Percentiles rank a stretch among this genome's conserved stretches.
Evolutionary conservation across 257 asterid genomes (phyloP).

Genomic region (Nicotiana undulata): DNA sequence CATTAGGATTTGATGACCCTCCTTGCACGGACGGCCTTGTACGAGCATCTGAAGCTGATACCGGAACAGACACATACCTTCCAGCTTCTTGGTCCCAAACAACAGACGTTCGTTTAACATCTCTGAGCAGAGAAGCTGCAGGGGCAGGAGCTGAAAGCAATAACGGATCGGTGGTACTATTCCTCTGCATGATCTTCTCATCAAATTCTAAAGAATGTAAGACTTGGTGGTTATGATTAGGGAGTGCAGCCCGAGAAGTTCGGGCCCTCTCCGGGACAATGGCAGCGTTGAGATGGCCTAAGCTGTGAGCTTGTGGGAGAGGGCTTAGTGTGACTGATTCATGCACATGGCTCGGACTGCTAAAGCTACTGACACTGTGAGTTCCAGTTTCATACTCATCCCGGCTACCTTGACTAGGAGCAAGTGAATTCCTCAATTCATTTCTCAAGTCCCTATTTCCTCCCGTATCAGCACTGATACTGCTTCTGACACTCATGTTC

Average conservation of each 20-base stretch:
- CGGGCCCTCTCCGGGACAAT: slow-evolving; percentile 25
- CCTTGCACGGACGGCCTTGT: slow-evolving; percentile 32
- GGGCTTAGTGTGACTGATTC: slow-evolving; percentile 83
- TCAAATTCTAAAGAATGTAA: slow-evolving; percentile 39
- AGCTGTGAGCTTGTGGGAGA: slow-evolving; percentile 55
- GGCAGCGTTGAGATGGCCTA: slow-evolving; percentile 23
- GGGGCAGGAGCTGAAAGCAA: slow-evolving; percentile 37
- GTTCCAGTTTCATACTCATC: slow-evolving; percentile 87
- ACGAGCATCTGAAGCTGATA: slow-evolving; percentile 58
- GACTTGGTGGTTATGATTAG: slow-evolving; percentile 20
- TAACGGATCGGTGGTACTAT: slow-evolving; percentile 35
- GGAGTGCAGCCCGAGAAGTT: slow-evolving; percentile 23
- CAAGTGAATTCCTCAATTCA: slow-evolving; percentile 45
- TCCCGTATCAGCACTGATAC: slow-evolving; percentile 74
- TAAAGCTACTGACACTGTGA: slow-evolving; percentile 78
- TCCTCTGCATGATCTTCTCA: slow-evolving; percentile 45
- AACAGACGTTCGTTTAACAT: slow-evolving; percentile 83
- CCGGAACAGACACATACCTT: slow-evolving; percentile 73
- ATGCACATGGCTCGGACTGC: slow-evolving; percentile 81
- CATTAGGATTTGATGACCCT: slow-evolving; percentile 19
- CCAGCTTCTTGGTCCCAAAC: slow-evolving; percentile 99
- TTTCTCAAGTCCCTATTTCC: slow-evolving; percentile 46
- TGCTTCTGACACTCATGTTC: slow-evolving; percentile 70
- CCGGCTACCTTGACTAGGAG: slow-evolving; percentile 79
- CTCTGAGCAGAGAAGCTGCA: slow-evolving; percentile 52